Evolutionary conservation across 2,329 filamentous ascomycete species (phyloP).

Genomic region (Paecilomyces sp.): DNA sequence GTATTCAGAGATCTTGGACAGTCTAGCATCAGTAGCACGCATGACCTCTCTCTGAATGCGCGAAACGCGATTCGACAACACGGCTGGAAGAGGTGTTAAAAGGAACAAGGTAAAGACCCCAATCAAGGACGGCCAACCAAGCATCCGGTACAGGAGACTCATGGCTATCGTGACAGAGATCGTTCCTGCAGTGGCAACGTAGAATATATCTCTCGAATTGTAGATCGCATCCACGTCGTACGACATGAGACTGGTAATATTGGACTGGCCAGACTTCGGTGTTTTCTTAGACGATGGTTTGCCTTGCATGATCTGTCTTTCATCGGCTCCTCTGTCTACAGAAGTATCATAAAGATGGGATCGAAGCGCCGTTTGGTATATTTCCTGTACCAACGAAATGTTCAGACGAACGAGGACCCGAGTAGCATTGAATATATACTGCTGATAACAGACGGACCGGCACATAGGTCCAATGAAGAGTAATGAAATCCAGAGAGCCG

Average conservation of each 20-base stretch:
- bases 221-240: constrained; percentile 52
- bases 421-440: constrained; percentile 53
- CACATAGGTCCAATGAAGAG: constrained; percentile 46
- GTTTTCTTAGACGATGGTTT: constrained; percentile 12
- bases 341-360: constrained; percentile 48
- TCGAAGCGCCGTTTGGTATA: constrained; percentile 49
- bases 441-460: constrained; percentile 47
- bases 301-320: constrained; percentile 5
- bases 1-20: constrained; percentile 53
- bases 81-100: constrained; percentile 44
- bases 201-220: constrained; percentile 45
- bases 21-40: constrained; percentile 49
- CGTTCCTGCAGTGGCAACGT: constrained; percentile 41
- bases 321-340: constrained; percentile 3
- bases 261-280: constrained; percentile 39
- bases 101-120: constrained; percentile 44
- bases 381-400: constrained; percentile 51
- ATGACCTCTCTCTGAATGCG: constrained; percentile 47
- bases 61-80: constrained; percentile 45
- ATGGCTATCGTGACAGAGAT: constrained; percentile 43
- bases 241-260: constrained; percentile 52
- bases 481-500: constrained; percentile 49
- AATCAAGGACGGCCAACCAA: constrained; percentile 51
- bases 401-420: constrained; percentile 51
- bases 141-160: constrained; percentile 47